Evolutionary conservation across 2,329 filamentous ascomycete genomes (phyloP), one percentile per base, ranked within the genome.

Genomic region (Pseudovirgaria hyperparasitica): DNA sequence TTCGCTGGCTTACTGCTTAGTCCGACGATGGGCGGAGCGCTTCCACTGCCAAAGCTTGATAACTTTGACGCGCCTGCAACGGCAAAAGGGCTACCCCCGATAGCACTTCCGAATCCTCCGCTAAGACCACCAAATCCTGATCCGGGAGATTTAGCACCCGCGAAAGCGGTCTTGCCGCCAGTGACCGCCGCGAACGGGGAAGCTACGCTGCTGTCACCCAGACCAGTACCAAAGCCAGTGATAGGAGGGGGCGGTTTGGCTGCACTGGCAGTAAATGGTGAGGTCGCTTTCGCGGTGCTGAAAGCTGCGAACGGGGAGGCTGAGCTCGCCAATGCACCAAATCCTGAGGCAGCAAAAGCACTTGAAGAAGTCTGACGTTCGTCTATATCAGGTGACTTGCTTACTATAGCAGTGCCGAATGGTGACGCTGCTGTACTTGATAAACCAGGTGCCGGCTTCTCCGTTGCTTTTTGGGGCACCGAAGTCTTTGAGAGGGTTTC

Each of bases 1-100:
- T 72, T 82, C 4, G 67, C 64, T 9, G 72, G 63, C 49, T 80
- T 81, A 33, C 65, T 63, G 31, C 60, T 70, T 43, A 57, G 36
- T 2, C 58, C 58, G 32, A 62, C 52, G 24, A 58, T 57, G 11
- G 53, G 44, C 26, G 57, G 40, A 26, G 66, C 70, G 12, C 53
- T 52, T 13, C 73, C 65, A 23, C 75, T 73, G 22, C 75, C 82
- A 53, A 92, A 93, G 39, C 68, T 78, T 2, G 67, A 66, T 7
- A 85, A 53, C 34, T 65, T n/a, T n/a, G n/a, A n/a, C n/a, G n/a
- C n/a, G n/a, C n/a, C n/a, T n/a, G n/a, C n/a, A n/a, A n/a, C n/a
- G n/a, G n/a, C n/a, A n/a, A n/a, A n/a, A n/a, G n/a, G n/a, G n/a
- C n/a, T n/a, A 4, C 47, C 43, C 17, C 60, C 57, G 25, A 45